Evolutionary conservation across 371 early-diverging fungal genomes (phyloP), one percentile per base, ranked within the genome.

Genomic region (Syncephalastrum contaminatum): DNA sequence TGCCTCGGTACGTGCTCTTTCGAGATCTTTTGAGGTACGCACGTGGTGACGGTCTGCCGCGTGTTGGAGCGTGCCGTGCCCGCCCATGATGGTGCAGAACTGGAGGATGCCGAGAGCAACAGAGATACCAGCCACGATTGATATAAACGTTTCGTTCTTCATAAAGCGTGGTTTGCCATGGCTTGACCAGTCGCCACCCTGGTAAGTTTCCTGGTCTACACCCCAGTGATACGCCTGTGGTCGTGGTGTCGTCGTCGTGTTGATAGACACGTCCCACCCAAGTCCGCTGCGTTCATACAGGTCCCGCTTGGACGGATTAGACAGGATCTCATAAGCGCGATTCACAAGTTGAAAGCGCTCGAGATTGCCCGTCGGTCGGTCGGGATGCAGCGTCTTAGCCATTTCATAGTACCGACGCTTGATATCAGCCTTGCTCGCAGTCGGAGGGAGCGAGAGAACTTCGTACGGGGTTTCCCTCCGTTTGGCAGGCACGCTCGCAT

Each of bases 321-420:
- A 58, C 15, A 78, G 47, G 16, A 73, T 42, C 54, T 71, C 71
- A 48, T 78, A 78, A 2, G 75, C 79, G 41, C 62, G 45, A 0
- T 59, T 61, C 2, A 78, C 55, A 54, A 71, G 61, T 36, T 66
- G 65, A 41, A 78, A 78, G 47, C 54, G 49, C 2, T 65, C 63
- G 4, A 66, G 25, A 48, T 75, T 56, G 25, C 77, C 73, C 6
- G 58, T 66, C 1, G 56, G 42, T 20, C 49, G 57, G 51, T 78
- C 79, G 2, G 75, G 79, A 36, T 78, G 75, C 14, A 71, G 51
- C n/a, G 53, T 22, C 49, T 78, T 78, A 3, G 71, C 75, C 4
- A 78, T 51, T 45, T 72, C 64, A 41, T 70, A 69, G 40, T 78
- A 78, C 15, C 59, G 62, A 21, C 65, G 54, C 43, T 73, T 72